A percentile compares a stretch with the other conserved stretches of the same genome.
These are phyloP conservation scores for Talaromyces proteolyticus DNA, from an alignment of 495 filamentous ascomycete species.

Conservation along the genomic window DNA sequence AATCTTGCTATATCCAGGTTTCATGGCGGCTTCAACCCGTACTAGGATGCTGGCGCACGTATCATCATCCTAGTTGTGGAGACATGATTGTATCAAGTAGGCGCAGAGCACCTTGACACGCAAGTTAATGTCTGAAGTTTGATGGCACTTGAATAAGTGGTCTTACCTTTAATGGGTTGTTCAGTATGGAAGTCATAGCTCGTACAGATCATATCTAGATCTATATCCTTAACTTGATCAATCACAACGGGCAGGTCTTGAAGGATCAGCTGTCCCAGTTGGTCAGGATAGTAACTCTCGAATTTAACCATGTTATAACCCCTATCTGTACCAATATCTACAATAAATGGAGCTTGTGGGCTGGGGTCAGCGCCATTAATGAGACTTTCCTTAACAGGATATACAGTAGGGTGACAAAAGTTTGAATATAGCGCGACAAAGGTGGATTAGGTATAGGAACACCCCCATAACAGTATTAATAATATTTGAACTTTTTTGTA, in stretches of 20 bases:
- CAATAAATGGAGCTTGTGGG: slow-evolving; percentile 24
- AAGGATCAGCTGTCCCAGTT: slow-evolving; percentile 30
- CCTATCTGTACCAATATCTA: slow-evolving; percentile 39
- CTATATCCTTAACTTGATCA: slow-evolving; percentile 18
- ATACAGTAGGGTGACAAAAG: no score
- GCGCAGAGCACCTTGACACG: slow-evolving; percentile 26
- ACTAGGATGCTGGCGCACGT: slow-evolving; percentile 26
- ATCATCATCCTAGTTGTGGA: slow-evolving; percentile 41
- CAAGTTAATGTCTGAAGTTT: neutral
- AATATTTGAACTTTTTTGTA: no score
- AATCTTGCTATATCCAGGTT: slow-evolving; percentile 32
- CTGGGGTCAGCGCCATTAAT: slow-evolving; percentile 1
- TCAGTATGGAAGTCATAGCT: slow-evolving; percentile 36
- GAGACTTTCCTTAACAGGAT: slow-evolving; percentile 11
- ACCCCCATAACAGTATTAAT: no score
- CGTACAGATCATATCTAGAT: slow-evolving; percentile 17
- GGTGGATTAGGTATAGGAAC: no score
- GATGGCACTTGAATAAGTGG: neutral
- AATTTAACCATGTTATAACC: slow-evolving; percentile 36
- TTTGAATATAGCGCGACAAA: no score
- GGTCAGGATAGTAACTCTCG: slow-evolving; percentile 14
- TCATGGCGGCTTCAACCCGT: slow-evolving; percentile 29
- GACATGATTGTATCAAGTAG: slow-evolving; percentile 36
- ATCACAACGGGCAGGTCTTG: slow-evolving; percentile 34
- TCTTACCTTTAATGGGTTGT: slow-evolving; percentile 35